These are phyloP conservation scores for Theileria parva DNA, from an alignment of 169 alveolate species.

Conservation along the genomic window DNA sequence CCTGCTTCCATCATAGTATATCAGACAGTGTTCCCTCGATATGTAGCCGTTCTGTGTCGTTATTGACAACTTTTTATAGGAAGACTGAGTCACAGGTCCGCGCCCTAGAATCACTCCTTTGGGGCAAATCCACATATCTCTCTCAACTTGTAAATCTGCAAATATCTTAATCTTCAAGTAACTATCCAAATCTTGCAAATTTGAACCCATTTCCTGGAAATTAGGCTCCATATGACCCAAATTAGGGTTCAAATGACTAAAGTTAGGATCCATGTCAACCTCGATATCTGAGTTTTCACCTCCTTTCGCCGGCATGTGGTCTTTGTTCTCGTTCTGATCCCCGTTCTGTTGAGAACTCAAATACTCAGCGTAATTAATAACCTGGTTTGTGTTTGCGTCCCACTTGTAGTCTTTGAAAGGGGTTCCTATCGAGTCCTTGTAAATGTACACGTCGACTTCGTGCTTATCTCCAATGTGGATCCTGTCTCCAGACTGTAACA, in stretches of 20 bases:
- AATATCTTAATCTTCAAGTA: constrained; percentile 45
- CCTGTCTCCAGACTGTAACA: constrained; percentile 76
- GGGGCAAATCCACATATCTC: constrained; percentile 77
- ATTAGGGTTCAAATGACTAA: constrained; percentile 19
- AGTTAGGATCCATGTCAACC: constrained; percentile 7
- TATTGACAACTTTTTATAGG: constrained; percentile 74
- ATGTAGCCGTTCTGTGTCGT: constrained; percentile 86
- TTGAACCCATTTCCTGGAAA: background rate
- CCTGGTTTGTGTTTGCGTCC: constrained; percentile 66
- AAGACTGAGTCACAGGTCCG: constrained; percentile 81
- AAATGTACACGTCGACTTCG: constrained; percentile 74
- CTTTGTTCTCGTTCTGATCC: background rate
- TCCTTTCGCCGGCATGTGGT: background rate
- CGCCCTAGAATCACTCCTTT: constrained; percentile 82
- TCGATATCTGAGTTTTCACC: constrained; percentile 12
- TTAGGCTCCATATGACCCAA: background rate
- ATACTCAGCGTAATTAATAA: constrained; percentile 45
- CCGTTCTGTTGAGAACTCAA: constrained; percentile 27
- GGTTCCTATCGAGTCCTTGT: constrained; percentile 54
- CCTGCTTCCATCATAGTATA: constrained; percentile 82
- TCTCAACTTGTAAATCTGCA: constrained; percentile 60
- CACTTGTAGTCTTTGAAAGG: constrained; percentile 71
- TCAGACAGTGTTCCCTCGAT: constrained; percentile 86
- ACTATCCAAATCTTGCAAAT: constrained; percentile 39
- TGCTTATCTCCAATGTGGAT: constrained; percentile 83